Percentiles rank a stretch among this genome's conserved stretches.
These are phyloP conservation scores for Crithidia bombi DNA, from an alignment of 208 protist species.

Conservation along the genomic window DNA sequence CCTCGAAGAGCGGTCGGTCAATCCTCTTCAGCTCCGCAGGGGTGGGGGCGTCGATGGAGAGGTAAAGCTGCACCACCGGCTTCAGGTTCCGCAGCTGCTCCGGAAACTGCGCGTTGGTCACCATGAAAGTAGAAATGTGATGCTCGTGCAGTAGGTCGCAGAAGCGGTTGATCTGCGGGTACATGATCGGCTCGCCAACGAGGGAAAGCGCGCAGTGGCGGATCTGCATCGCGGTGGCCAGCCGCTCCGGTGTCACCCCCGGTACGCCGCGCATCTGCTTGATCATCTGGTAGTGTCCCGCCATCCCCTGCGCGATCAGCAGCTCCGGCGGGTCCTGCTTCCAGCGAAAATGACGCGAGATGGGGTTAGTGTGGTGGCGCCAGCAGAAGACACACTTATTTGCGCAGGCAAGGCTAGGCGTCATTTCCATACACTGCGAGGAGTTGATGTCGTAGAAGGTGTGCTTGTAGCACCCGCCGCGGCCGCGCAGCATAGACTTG, in stretches of 20 bases:
- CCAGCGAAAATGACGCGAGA: constrained; percentile 91
- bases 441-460: constrained; percentile 97
- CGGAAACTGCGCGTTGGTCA: constrained; percentile 95
- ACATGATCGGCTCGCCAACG: constrained; percentile 96
- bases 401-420: constrained; percentile 95
- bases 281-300: constrained; percentile 81
- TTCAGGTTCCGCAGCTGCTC: constrained; percentile 64
- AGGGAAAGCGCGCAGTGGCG: constrained; percentile 95
- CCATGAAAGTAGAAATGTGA: constrained; percentile 92
- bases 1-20: constrained; percentile 90
- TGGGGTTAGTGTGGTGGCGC: constrained; percentile 95
- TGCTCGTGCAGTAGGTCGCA: constrained; percentile 72
- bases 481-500: constrained; percentile 96
- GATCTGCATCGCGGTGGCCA: constrained; percentile 87
- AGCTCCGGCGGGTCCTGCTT: constrained; percentile 88
- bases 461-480: constrained; percentile 98
- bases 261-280: constrained; percentile 89
- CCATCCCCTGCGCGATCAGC: constrained; percentile 87
- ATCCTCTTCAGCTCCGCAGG: constrained; percentile 88
- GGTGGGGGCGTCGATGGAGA: constrained; percentile 94
- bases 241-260: constrained; percentile 78
- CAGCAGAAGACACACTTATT: constrained; percentile 98
- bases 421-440: constrained; percentile 97
- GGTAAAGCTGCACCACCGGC: constrained; percentile 94
- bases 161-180: constrained; percentile 95